Conservation (phyloP, 169 alveolate genomes). For the Fabrea salina region DNA sequence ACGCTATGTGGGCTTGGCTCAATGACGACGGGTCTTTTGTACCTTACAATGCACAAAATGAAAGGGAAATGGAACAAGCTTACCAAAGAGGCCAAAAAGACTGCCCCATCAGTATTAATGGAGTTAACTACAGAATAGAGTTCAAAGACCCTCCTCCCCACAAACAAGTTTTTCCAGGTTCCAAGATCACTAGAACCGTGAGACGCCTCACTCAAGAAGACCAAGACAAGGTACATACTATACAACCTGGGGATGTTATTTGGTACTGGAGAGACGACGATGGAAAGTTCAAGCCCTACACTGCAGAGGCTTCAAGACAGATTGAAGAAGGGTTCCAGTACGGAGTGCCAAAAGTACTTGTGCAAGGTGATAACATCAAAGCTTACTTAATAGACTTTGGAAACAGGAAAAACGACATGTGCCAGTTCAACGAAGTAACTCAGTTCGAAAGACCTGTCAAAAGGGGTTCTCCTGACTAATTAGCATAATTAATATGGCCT, state of each 20-base stretch:
- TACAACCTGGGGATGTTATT: not conserved
- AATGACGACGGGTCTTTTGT: not conserved
- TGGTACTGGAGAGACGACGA: constrained; percentile 1
- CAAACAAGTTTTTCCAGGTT: too few relatives aligned
- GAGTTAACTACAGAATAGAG: too few relatives aligned
- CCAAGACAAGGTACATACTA: too few relatives aligned
- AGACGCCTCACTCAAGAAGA: not conserved
- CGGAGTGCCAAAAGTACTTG: not conserved
- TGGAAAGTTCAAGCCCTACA: not conserved
- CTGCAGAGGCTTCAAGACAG: not conserved
- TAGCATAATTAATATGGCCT: too few relatives aligned
- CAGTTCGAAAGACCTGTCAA: not conserved
- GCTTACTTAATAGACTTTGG: not conserved
- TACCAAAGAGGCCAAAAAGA: too few relatives aligned
- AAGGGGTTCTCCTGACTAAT: not conserved
- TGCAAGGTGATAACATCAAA: not conserved
- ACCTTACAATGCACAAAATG: not conserved
- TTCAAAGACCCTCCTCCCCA: too few relatives aligned
- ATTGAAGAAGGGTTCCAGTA: not conserved
- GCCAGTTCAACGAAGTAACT: not conserved
- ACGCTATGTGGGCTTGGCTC: not conserved
- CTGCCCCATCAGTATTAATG: too few relatives aligned
- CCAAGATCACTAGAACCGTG: too few relatives aligned
- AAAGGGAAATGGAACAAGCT: not conserved
- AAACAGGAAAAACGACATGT: not conserved